These are phyloP conservation scores for Cucumis sativus DNA, from an alignment of 306 rosid genomes.

Conservation along the genomic window Cucumber_9930_V3 NC_026659.2:19904501-19905000, in stretches of 20 bases:
- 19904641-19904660: constrained; percentile 83
- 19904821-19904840: constrained; percentile 12
- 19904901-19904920: constrained; percentile 3
- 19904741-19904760: constrained; percentile 8
- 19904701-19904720: constrained; percentile 55
- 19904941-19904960: neutral
- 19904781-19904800: constrained; percentile 9
- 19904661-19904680: constrained; percentile 86
- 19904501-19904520: constrained; percentile 59
- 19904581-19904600: constrained; percentile 80
- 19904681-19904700: constrained; percentile 68
- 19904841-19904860: neutral
- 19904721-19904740: constrained; percentile 32
- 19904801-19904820: constrained; percentile 38
- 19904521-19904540: constrained; percentile 77
- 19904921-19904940: neutral
- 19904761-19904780: neutral
- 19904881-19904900: neutral
- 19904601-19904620: constrained; percentile 97
- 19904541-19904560: constrained; percentile 81
- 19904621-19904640: constrained; percentile 77
- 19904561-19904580: constrained; percentile 84
- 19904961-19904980: too few species aligned
- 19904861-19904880: neutral
- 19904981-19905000: too few species aligned